These are phyloP conservation scores for Calamus simplicifolius DNA, from an alignment of 176 grass and related monocot species.

Conservation along the genomic window DNA sequence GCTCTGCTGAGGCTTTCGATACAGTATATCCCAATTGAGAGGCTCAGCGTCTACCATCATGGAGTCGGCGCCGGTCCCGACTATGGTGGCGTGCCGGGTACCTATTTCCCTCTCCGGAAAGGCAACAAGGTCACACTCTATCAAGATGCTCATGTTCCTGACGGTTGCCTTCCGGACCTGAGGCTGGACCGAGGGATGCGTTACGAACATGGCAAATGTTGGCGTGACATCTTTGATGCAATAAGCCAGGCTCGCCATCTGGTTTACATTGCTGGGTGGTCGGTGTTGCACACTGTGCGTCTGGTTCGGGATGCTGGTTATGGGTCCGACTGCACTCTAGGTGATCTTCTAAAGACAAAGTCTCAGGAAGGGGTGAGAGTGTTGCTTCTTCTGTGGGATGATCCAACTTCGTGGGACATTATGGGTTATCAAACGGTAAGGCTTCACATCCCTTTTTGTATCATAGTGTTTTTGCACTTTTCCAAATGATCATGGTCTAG, in stretches of 20 bases:
- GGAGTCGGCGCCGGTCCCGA: slow-evolving; percentile 51
- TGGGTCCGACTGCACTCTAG: slow-evolving; percentile 15
- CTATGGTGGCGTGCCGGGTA: slow-evolving; percentile 51
- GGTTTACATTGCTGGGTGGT: slow-evolving; percentile 79
- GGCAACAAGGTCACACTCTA: slow-evolving; percentile 65
- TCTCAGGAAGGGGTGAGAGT: slow-evolving; percentile 74
- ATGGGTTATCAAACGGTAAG: slow-evolving; percentile 34
- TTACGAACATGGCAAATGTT: slow-evolving; percentile 74
- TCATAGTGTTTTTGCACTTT: background rate
- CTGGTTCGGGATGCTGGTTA: slow-evolving; percentile 30
- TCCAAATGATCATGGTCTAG: no score
- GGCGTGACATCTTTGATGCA: slow-evolving; percentile 70
- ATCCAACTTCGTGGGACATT: slow-evolving; percentile 66
- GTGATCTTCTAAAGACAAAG: slow-evolving; percentile 60
- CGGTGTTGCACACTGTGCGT: slow-evolving; percentile 60
- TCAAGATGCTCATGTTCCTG: slow-evolving; percentile 82
- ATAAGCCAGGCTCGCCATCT: slow-evolving; percentile 57
- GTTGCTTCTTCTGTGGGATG: slow-evolving; percentile 72
- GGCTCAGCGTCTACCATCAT: slow-evolving; percentile 46
- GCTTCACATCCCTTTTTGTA: background rate
- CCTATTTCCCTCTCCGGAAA: slow-evolving; percentile 62
- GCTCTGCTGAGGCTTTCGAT: slow-evolving; percentile 52
- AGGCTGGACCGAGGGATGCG: slow-evolving; percentile 47
- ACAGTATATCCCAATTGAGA: slow-evolving; percentile 54
- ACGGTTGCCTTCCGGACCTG: slow-evolving; percentile 56